Base-by-base conservation (phyloP, 2,329 filamentous ascomycete genomes). In the Didymella pomorum region DNA sequence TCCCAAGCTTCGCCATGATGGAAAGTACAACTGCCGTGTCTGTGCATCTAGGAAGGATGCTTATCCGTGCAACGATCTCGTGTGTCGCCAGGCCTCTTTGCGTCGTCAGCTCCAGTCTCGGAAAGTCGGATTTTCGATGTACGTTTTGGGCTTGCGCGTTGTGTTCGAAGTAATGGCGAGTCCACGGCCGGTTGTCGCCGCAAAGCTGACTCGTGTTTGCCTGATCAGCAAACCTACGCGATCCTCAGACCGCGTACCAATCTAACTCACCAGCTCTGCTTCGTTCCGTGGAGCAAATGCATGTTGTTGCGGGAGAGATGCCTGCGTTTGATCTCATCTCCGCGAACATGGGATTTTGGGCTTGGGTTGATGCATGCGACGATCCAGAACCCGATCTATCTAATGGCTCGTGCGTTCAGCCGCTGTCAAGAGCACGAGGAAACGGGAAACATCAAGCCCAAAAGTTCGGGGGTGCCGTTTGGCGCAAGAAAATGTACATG, bases 151-250 rank as follows among this genome's bases (percentile, higher is more conserved):
- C 23, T 57, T 46, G 55, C 43, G 29, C 44, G 31, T 52, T 43
- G 8, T 44, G 46, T 10, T 26, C 25, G n/a, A 18, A 25, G 14
- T 46, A 26, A 52, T 50, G 56, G 56, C 56, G 49, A 58, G 25
- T 53, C 48, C 31, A 26, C 50, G 56, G 56, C 56, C 56, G 56
- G 56, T 31, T 54, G 56, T 58, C 39, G 56, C 44, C 56, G 56
- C 10, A 10, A 10, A 6, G 18, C 37, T 39, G 49, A 58, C 23
- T 53, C 49, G 29, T 21, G 25, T 47, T n/a, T n/a, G 16, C 26
- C 25, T 21, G 56, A 41, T 49, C 44, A 53, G 14, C 56, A 33
- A 23, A n/a, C 42, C 35, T 52, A 37, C 20, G 10, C 16, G 37
- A 45, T 39, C 20, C 26, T 14, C 55, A 39, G 3, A 44, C 16